A percentile compares a stretch with the other conserved stretches of the same genome.
Evolutionary conservation across 2,329 filamentous ascomycete species (phyloP).

Genomic region (Botrytis hyacinthi): DNA sequence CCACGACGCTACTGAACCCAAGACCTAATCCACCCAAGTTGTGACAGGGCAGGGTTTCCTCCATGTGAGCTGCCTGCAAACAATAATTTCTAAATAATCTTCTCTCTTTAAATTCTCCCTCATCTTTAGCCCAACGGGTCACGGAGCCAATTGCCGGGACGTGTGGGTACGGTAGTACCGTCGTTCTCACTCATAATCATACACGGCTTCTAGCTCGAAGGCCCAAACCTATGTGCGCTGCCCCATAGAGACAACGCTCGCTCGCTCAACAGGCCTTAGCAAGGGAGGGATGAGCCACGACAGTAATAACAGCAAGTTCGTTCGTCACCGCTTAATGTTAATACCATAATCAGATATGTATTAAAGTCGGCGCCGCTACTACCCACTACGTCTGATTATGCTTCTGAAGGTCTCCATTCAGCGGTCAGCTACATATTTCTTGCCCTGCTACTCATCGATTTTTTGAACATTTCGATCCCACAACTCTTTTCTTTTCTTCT

Average conservation of each 20-base stretch:
- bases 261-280: slow-evolving; percentile 20
- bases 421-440: slow-evolving; percentile 23
- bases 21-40: slow-evolving; percentile 6
- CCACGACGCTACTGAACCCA: slow-evolving; percentile 11
- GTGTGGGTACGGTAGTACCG: slow-evolving; percentile 24
- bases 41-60: slow-evolving; percentile 19
- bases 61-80: slow-evolving; percentile 27
- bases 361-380: slow-evolving; percentile 18
- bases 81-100: slow-evolving; percentile 21
- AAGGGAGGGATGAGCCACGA: slow-evolving; percentile 22
- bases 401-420: slow-evolving; percentile 15
- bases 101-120: slow-evolving; percentile 9
- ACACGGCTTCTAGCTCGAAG: slow-evolving; percentile 23
- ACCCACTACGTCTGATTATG: slow-evolving; percentile 5
- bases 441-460: slow-evolving; percentile 13
- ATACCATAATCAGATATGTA: slow-evolving; percentile 2
- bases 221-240: slow-evolving; percentile 20
- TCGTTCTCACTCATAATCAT: slow-evolving; percentile 24
- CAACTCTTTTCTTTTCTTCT: slow-evolving; percentile 12
- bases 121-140: slow-evolving; percentile 25
- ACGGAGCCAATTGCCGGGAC: slow-evolving; percentile 30
- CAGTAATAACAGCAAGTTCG: slow-evolving; percentile 16
- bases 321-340: slow-evolving; percentile 17
- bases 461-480: neutral
- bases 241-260: slow-evolving; percentile 21